These are phyloP conservation scores for Alternaria postmessia DNA, from an alignment of 2,329 filamentous ascomycete species.

Conservation along the genomic window DNA sequence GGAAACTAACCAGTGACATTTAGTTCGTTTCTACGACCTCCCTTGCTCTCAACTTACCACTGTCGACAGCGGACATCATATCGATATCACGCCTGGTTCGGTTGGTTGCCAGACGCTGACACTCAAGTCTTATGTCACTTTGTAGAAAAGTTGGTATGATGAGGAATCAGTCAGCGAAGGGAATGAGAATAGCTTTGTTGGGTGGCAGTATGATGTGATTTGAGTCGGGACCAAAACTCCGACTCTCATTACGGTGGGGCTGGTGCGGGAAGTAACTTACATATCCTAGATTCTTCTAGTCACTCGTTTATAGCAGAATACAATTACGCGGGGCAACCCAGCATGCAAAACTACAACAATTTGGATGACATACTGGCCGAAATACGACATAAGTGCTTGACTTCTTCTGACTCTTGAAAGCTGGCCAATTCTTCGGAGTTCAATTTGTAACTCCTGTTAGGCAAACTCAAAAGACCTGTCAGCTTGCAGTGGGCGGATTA, in stretches of 20 bases:
- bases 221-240: constrained; percentile 13
- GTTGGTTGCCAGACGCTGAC: constrained; percentile 12
- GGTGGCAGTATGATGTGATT: background rate
- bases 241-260: background rate
- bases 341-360: background rate
- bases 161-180: too few relatives aligned
- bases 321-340: background rate
- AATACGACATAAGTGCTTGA: background rate
- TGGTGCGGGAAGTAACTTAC: background rate
- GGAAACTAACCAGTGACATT: background rate
- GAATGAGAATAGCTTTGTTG: background rate
- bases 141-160: background rate
- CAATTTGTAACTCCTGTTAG: background rate
- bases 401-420: background rate
- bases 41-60: constrained; percentile 6
- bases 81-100: constrained; percentile 12
- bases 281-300: background rate
- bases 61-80: background rate
- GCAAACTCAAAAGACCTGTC: background rate
- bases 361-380: background rate
- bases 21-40: constrained; percentile 17
- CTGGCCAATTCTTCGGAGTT: background rate
- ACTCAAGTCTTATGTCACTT: constrained; percentile 15
- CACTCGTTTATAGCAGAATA: background rate
- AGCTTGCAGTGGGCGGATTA: background rate